Percentiles rank a stretch among this genome's conserved stretches.
Conservation (phyloP, 1,284 basidiomycete species). For the Ceratobasidium sp. region DNA sequence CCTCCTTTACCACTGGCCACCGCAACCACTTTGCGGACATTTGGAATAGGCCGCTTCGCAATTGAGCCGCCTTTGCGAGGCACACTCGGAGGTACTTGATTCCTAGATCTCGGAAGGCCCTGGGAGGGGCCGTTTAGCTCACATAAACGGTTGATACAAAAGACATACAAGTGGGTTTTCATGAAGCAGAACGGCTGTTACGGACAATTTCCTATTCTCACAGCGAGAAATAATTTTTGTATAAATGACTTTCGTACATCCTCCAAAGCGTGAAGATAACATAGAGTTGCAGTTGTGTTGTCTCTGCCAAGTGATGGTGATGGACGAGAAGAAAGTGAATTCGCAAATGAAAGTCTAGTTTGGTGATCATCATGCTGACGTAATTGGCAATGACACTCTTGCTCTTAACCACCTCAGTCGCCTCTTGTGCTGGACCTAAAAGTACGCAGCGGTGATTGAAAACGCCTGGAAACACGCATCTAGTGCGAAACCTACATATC, state of each 20-base stretch:
- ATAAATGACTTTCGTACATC: background rate
- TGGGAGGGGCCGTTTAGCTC: background rate
- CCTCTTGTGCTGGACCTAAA: background rate
- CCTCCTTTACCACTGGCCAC: constrained; percentile 98
- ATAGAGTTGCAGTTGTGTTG: background rate
- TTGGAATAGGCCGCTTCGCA: constrained; percentile 69
- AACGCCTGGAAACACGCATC: background rate
- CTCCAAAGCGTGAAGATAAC: background rate
- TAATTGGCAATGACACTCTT: background rate
- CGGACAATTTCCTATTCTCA: background rate
- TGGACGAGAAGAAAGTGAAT: background rate
- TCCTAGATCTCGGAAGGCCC: constrained; percentile 48
- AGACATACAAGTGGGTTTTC: constrained; percentile 34
- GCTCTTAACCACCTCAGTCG: background rate
- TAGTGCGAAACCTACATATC: background rate
- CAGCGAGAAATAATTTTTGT: background rate
- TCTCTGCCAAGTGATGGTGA: background rate
- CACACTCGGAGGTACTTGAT: constrained; percentile 46
- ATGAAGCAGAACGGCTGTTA: background rate
- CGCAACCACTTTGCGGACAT: constrained; percentile 81
- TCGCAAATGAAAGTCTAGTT: background rate
- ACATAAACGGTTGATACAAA: background rate
- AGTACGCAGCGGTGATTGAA: background rate
- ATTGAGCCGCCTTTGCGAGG: constrained; percentile 49
- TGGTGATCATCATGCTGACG: background rate